phyloP scores from a whole-genome alignment of 345 rosid genomes.

The Eucalyptus leucophloia region DNA sequence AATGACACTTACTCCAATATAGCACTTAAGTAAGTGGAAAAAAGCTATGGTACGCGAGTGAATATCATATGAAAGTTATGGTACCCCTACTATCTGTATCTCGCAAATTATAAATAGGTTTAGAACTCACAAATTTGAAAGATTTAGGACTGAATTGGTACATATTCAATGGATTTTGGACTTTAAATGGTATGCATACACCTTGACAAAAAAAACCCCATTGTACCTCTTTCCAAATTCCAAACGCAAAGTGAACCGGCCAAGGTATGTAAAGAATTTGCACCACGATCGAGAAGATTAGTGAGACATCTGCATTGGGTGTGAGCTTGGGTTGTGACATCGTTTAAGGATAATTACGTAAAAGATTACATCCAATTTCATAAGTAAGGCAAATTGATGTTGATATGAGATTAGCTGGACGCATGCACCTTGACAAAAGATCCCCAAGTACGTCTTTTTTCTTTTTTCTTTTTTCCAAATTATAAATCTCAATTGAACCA shows the following conservation, averaged over 20 bases:
- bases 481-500: not conserved
- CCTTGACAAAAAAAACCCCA: not conserved
- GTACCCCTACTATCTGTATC: fast-evolving
- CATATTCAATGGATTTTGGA: fast-evolving
- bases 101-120: not conserved
- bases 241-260: not conserved
- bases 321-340: not conserved
- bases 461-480: not conserved
- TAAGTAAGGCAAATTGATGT: not conserved
- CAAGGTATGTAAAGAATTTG: fast-evolving
- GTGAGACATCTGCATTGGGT: fast-evolving
- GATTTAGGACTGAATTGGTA: fast-evolving
- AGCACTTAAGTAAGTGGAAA: fast-evolving
- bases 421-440: not conserved
- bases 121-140: not conserved
- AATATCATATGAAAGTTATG: not conserved
- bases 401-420: not conserved
- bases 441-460: too few species aligned
- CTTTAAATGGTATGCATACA: not conserved
- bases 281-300: not conserved
- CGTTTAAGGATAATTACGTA: too few species aligned
- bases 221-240: not conserved
- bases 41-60: not conserved
- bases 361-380: not conserved
- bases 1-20: not conserved